phyloP scores from a whole-genome alignment of 2,329 filamentous ascomycete species.

The Kalmusia sp. region DNA sequence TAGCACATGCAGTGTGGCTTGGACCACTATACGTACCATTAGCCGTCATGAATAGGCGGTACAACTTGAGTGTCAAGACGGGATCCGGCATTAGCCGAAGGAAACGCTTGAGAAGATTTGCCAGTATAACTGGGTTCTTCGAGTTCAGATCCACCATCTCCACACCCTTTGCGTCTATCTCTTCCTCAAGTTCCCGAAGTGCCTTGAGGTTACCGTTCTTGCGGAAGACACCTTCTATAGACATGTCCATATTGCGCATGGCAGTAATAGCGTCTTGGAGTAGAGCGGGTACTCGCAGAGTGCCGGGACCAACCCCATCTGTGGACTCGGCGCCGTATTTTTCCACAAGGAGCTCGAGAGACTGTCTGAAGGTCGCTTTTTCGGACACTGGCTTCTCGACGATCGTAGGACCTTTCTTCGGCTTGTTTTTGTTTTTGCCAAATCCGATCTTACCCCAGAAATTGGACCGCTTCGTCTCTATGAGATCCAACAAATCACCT shows the following conservation, averaged over 20 bases:
- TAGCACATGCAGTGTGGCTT: slow-evolving; percentile 12
- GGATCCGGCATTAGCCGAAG: slow-evolving; percentile 93
- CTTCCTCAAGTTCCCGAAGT: slow-evolving; percentile 82
- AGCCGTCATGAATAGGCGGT: slow-evolving; percentile 86
- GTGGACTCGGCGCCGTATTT: slow-evolving; percentile 97
- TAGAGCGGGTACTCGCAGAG: slow-evolving; percentile 87
- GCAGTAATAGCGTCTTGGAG: slow-evolving; percentile 93
- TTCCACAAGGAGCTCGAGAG: slow-evolving; percentile 86
- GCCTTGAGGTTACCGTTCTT: slow-evolving; percentile 99
- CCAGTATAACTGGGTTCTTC: slow-evolving; percentile 91
- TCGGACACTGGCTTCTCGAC: slow-evolving; percentile 46
- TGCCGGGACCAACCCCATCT: slow-evolving; percentile 91
- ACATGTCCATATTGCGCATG: slow-evolving; percentile 99
- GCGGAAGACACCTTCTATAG: slow-evolving; percentile 96
- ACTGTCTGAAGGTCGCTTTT: slow-evolving; percentile 91
- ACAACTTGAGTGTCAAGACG: slow-evolving; percentile 92
- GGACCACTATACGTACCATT: slow-evolving; percentile 65
- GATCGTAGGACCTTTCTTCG: slow-evolving; percentile 72
- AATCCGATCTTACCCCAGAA: slow-evolving; percentile 99
- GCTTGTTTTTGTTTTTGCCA: slow-evolving; percentile 82
- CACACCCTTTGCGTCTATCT: slow-evolving; percentile 84
- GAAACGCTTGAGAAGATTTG: slow-evolving; percentile 93
- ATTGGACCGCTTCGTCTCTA: slow-evolving; percentile 90
- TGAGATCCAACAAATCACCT: slow-evolving; percentile 89
- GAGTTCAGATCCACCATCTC: slow-evolving; percentile 85